Percentiles rank a stretch among this genome's conserved stretches.
phyloP scores from a whole-genome alignment of 73 alveolate species.

The Stentor roeselii region DNA sequence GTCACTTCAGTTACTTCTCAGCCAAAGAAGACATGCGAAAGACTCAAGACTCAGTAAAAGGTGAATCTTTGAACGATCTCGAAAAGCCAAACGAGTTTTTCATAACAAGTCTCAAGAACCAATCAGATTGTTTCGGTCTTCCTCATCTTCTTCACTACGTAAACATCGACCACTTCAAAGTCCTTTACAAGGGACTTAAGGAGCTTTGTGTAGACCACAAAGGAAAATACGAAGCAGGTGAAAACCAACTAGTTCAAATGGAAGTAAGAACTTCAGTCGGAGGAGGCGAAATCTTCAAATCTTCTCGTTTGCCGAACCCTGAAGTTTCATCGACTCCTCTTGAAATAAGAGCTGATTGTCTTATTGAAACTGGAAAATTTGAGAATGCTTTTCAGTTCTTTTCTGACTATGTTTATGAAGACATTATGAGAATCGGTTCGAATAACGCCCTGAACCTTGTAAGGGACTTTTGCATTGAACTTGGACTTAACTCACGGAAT shows the following conservation, averaged over 20 bases:
- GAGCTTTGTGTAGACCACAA: slow-evolving; percentile 10
- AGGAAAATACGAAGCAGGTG: background rate
- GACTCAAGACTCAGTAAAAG: background rate
- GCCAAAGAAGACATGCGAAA: slow-evolving; percentile 10
- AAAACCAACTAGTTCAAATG: background rate
- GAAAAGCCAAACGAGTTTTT: background rate
- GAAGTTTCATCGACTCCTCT: slow-evolving; percentile 17
- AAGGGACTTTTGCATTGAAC: slow-evolving; percentile 9
- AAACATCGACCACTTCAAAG: background rate
- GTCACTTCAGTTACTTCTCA: slow-evolving; percentile 9
- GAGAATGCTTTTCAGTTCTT: background rate
- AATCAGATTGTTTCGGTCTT: background rate
- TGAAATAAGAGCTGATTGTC: slow-evolving; percentile 4
- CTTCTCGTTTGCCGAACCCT: background rate
- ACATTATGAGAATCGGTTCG: slow-evolving; percentile 3
- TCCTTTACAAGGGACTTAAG: background rate
- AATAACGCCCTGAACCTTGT: slow-evolving; percentile 11
- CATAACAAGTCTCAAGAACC: background rate
- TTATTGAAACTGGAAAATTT: background rate
- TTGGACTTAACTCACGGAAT: background rate
- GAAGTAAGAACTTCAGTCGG: background rate
- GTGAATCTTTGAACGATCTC: background rate
- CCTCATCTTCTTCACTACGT: slow-evolving; percentile 11
- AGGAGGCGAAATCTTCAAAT: slow-evolving; percentile 16
- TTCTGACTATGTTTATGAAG: slow-evolving; percentile 20